These are phyloP conservation scores for Talinum fruticosum DNA, from an alignment of 148 eudicot genomes.

Conservation along the genomic window DNA sequence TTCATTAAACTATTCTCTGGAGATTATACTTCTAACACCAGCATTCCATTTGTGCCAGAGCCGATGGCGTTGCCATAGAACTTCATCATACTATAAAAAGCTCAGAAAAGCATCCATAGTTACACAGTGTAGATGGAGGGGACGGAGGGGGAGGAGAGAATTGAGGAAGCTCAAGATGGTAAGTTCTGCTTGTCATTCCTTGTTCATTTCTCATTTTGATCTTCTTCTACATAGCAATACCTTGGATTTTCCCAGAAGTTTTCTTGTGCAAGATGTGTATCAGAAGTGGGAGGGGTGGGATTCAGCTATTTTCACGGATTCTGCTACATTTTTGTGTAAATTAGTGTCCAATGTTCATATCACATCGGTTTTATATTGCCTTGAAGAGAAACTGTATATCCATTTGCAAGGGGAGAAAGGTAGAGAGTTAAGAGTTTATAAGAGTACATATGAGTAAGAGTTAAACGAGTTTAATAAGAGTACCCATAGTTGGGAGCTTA, in stretches of 20 bases:
- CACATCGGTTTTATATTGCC: neutral
- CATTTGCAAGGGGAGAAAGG: no score
- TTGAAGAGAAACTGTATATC: neutral
- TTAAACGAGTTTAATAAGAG: no score
- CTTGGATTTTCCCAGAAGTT: neutral
- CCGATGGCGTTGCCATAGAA: slow-evolving; percentile 75
- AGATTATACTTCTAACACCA: slow-evolving; percentile 20
- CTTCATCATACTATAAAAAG: slow-evolving; percentile 57
- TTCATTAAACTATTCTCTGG: slow-evolving; percentile 3
- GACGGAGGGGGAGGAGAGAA: slow-evolving; percentile 64
- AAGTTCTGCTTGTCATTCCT: slow-evolving; percentile 17
- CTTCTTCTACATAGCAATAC: neutral
- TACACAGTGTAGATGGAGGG: slow-evolving; percentile 94
- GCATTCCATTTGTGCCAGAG: slow-evolving; percentile 38
- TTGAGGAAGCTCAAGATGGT: slow-evolving; percentile 91
- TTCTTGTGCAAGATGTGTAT: neutral
- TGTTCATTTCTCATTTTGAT: neutral
- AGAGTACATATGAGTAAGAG: no score
- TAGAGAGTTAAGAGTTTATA: no score
- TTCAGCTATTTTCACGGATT: neutral
- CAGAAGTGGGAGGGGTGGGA: neutral
- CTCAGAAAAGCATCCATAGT: slow-evolving; percentile 66
- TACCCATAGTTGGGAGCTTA: no score
- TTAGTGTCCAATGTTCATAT: neutral
- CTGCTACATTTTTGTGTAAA: neutral